These are phyloP conservation scores for Cantharellus cinnabarinus DNA, from an alignment of 768 basidiomycete species.

Conservation along the genomic window DNA sequence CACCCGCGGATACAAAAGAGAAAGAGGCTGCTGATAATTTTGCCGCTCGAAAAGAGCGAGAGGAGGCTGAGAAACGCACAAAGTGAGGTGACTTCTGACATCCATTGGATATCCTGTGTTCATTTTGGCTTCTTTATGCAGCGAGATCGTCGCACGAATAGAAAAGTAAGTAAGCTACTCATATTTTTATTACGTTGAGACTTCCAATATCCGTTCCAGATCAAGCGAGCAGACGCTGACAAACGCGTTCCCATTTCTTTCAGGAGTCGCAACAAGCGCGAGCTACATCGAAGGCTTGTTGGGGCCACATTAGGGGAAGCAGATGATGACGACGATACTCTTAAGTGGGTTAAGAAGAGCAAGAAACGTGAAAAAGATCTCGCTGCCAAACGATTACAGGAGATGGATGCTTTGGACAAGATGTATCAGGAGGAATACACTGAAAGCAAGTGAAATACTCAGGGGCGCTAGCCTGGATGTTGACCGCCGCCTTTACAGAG, in stretches of 20 bases:
- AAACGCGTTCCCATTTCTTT: slow-evolving; percentile 25
- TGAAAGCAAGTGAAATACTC: slow-evolving; percentile 40
- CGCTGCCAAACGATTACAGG: slow-evolving; percentile 59
- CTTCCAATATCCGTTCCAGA: not conserved
- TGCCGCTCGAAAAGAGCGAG: slow-evolving; percentile 43
- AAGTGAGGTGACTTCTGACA: slow-evolving; percentile 32
- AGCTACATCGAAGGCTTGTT: slow-evolving; percentile 79
- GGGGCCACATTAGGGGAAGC: slow-evolving; percentile 82
- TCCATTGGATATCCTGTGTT: not conserved
- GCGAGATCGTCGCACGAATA: slow-evolving; percentile 53
- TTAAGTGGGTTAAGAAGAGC: slow-evolving; percentile 78
- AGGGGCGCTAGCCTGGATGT: not conserved
- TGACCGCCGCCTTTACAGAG: slow-evolving; percentile 24
- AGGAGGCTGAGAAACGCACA: slow-evolving; percentile 48
- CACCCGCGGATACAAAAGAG: slow-evolving; percentile 52
- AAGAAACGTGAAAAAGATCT: slow-evolving; percentile 86
- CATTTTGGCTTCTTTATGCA: slow-evolving; percentile 17
- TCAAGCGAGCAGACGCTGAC: slow-evolving; percentile 13
- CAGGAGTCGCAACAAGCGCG: slow-evolving; percentile 85
- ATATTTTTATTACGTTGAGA: slow-evolving; percentile 1
- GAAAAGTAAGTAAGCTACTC: slow-evolving; percentile 54
- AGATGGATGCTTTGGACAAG: slow-evolving; percentile 71
- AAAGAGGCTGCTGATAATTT: slow-evolving; percentile 79
- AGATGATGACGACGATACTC: slow-evolving; percentile 55
- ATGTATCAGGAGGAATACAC: slow-evolving; percentile 58